phyloP scores from a whole-genome alignment of 192 early-diverging fungal genomes.

The Mycoemilia scoparia region DNA sequence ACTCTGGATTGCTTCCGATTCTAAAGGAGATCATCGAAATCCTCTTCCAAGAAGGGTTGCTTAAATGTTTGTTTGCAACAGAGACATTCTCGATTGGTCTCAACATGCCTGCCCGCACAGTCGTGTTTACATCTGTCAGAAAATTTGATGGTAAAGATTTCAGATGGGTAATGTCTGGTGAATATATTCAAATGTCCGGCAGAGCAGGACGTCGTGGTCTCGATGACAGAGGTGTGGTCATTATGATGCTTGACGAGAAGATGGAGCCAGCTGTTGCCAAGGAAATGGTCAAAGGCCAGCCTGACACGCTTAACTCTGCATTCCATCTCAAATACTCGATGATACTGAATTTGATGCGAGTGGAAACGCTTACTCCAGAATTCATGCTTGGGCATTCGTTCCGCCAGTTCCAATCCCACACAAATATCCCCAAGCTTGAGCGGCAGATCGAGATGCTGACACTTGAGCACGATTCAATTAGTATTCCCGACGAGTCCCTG shows the following conservation, averaged over 20 bases:
- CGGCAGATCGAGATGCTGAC: conserved; percentile 19
- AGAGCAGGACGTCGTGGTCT: conserved; percentile 92
- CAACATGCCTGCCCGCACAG: conserved; percentile 98
- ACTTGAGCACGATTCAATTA: conserved; percentile 21
- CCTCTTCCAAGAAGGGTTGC: conserved; percentile 87
- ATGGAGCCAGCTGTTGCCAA: conserved; percentile 85
- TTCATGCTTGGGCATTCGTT: conserved; percentile 83
- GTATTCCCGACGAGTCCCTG: conserved; percentile 47
- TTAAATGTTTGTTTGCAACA: conserved; percentile 97
- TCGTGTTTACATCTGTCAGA: conserved; percentile 82
- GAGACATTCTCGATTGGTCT: conserved; percentile 98
- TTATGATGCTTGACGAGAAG: conserved; percentile 91
- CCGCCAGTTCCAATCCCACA: conserved; percentile 78
- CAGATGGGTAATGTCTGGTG: conserved; percentile 74
- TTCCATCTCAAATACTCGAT: conserved; percentile 95
- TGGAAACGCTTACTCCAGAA: conserved; percentile 86
- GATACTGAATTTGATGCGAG: conserved; percentile 86
- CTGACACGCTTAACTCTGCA: conserved; percentile 76
- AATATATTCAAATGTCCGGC: conserved; percentile 99
- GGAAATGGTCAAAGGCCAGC: conserved; percentile 76
- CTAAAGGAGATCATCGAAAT: conserved; percentile 96
- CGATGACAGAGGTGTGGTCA: conserved; percentile 92
- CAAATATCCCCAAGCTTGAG: conserved; percentile 62
- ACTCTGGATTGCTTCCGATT: conserved; percentile 87
- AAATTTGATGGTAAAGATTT: conserved; percentile 85